These are phyloP conservation scores for Oryza nivara DNA, from an alignment of 176 grass and related monocot species.

Conservation along the genomic window DNA sequence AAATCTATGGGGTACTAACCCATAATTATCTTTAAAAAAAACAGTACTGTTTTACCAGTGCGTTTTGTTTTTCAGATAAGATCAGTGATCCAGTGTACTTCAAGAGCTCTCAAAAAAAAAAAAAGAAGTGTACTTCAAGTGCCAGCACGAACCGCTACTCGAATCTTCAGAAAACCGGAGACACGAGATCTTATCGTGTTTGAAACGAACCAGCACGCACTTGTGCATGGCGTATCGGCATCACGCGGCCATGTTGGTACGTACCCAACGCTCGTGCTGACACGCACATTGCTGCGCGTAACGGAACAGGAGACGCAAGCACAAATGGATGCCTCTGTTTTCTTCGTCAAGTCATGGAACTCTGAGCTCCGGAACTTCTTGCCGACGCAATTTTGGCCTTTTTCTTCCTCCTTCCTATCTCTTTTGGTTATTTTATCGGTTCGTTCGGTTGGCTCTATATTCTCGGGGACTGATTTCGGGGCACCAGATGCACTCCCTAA, in stretches of 20 bases:
- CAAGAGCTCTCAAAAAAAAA: not conserved
- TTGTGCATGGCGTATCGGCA: not conserved
- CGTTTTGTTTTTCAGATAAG: too few relatives aligned
- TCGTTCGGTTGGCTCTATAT: not conserved
- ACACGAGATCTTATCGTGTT: not conserved
- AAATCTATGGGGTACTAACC: not conserved
- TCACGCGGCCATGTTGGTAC: not conserved
- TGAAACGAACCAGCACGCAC: not conserved
- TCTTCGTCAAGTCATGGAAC: not conserved
- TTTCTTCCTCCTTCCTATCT: not conserved
- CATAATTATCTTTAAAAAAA: not conserved
- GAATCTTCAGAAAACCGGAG: not conserved
- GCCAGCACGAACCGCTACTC: not conserved
- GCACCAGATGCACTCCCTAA: not conserved
- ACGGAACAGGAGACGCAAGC: not conserved
- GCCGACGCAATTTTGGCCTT: not conserved
- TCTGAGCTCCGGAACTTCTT: not conserved
- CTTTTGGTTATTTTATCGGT: not conserved
- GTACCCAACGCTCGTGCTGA: not conserved
- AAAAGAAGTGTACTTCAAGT: not conserved
- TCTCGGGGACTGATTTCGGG: not conserved
- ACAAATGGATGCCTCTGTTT: not conserved
- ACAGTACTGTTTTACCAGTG: too few relatives aligned
- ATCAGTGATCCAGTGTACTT: not conserved
- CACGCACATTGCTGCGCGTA: not conserved